A percentile compares a stretch with the other conserved stretches of the same genome.
These are phyloP conservation scores for Debaryomycetaceae sp. DNA, from an alignment of 1,139 yeast genomes.

Conservation along the genomic window DNA sequence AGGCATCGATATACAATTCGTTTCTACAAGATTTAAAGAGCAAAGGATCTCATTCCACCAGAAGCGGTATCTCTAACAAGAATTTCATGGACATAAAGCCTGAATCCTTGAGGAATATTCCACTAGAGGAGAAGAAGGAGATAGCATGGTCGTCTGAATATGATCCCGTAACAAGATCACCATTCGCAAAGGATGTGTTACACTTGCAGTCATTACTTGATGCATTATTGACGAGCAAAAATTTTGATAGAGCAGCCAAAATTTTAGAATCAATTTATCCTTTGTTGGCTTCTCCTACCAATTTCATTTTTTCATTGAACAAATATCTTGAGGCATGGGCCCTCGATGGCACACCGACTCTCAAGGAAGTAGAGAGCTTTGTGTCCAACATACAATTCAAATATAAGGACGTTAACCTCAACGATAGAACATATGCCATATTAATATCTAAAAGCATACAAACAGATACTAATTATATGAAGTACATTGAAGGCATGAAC, in stretches of 20 bases:
- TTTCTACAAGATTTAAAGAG: conserved; percentile 14
- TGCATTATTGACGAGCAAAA: conserved; percentile 69
- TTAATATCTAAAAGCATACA: conserved; percentile 25
- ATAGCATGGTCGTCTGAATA: conserved; percentile 39
- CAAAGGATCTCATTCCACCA: conserved; percentile 6
- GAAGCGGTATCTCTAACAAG: conserved; percentile 15
- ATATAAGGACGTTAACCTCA: conserved; percentile 30
- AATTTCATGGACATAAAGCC: conserved; percentile 21
- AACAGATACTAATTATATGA: conserved; percentile 13
- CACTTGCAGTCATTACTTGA: conserved; percentile 77
- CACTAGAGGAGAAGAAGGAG: conserved; percentile 18
- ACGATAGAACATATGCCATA: conserved; percentile 49
- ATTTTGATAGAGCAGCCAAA: conserved; percentile 68
- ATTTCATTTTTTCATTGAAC: conserved; percentile 35
- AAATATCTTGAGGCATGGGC: conserved; percentile 37
- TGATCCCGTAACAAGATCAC: conserved; percentile 43
- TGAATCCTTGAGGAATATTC: conserved; percentile 11
- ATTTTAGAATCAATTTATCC: conserved; percentile 58
- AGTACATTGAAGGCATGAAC: conserved; percentile 7
- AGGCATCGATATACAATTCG: conserved; percentile 10
- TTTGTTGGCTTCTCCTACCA: conserved; percentile 30
- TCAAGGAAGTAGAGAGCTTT: conserved; percentile 26
- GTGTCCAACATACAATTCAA: conserved; percentile 23
- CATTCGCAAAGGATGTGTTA: conserved; percentile 54
- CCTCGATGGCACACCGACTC: conserved; percentile 22